Conservation (phyloP, 2,329 filamentous ascomycete species). For the Colletotrichum neosansevieriae region DNA sequence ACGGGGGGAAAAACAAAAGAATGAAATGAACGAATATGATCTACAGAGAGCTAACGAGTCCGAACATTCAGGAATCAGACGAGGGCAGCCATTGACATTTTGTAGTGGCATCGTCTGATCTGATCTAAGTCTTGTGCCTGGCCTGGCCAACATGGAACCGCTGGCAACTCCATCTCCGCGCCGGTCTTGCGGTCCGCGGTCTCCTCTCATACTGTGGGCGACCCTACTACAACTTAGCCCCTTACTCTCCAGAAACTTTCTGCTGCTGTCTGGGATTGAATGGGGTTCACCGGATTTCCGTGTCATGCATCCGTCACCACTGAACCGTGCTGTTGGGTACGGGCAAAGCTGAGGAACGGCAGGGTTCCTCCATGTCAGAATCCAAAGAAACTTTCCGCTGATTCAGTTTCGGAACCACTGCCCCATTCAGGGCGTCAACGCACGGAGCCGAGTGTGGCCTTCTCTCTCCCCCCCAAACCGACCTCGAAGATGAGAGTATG, state of each 20-base stretch:
- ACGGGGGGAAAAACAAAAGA: constrained; percentile 37
- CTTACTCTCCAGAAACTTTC: constrained; percentile 33
- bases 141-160: neutral
- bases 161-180: constrained; percentile 4
- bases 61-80: neutral
- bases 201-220: neutral
- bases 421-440: neutral
- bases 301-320: constrained; percentile 28
- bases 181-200: neutral
- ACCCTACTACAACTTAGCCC: too few relatives aligned
- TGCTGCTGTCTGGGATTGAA: constrained; percentile 39
- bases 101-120: constrained; percentile 35
- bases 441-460: constrained; percentile 10
- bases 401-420: constrained; percentile 37
- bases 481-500: neutral
- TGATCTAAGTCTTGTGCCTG: constrained; percentile 2
- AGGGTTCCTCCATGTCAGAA: constrained; percentile 24
- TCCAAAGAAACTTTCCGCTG: constrained; percentile 28
- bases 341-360: neutral
- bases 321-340: constrained; percentile 28
- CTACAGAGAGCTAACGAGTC: constrained; percentile 13
- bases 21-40: constrained; percentile 32
- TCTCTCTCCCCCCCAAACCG: neutral
- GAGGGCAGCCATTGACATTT: constrained; percentile 19
- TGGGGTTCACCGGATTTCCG: constrained; percentile 17